Evolutionary conservation across 1,284 basidiomycete genomes (phyloP), one percentile per base, ranked within the genome.

Genomic region (Stygiomarasmius scandens): DNA sequence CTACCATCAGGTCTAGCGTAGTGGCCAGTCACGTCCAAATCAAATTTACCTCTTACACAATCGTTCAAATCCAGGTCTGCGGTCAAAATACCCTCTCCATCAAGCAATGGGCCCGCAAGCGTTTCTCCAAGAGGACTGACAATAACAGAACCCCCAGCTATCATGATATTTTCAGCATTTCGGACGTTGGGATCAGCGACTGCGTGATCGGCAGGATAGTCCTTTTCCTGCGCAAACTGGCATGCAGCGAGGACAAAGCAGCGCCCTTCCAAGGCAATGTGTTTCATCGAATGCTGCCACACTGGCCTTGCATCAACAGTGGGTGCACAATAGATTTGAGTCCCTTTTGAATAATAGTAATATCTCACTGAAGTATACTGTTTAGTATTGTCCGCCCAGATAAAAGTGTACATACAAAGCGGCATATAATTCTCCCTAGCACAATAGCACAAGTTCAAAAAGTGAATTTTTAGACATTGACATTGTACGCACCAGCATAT

Each of bases 391-490:
- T n/a, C n/a, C 6, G n/a, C 11, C n/a, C 19, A 27, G 41, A 57
- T 24, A 46, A 10, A 41, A 38, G 11, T 54, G 16, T 12, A 64
- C 81, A 54, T 55, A 85, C 84, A 66, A 22, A 91, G 69, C 2
- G 90, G 90, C 87, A 91, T 89, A 63, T 87, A 87, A 67, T 91
- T 91, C 67, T 92, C 87, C 88, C 84, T 86, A 47, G n/a, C 14
- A 24, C 47, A 50, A 32, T 49, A 9, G 52, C n/a, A n/a, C n/a
- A n/a, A n/a, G n/a, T n/a, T n/a, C 54, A 34, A 58, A 56, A 19
- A 38, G 2, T 29, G 55, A 41, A 41, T 24, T 19, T 27, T n/a
- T 43, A 50, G 20, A 24, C 1, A n/a, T 25, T 25, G n/a, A 20
- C 23, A 5, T 34, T 51, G 14, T 19, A 54, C 79, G 68, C 62